Conservation (phyloP, 305 asterid genomes). For the Ilex paraguariensis region DNA sequence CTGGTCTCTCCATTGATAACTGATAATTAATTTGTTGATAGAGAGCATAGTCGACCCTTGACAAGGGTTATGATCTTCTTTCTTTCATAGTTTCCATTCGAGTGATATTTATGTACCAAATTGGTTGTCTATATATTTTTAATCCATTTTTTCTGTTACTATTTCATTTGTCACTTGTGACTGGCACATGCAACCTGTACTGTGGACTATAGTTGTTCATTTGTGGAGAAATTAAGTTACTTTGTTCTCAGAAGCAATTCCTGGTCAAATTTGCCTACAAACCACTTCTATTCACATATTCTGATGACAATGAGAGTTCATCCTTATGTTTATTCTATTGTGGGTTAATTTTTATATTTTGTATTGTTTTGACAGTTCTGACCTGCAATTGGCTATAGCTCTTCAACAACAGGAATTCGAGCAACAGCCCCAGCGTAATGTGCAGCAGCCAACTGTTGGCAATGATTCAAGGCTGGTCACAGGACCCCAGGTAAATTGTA, state of each 20-base stretch:
- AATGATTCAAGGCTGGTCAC: constrained; percentile 55
- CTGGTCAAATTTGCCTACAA: too few relatives aligned
- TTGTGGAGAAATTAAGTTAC: too few relatives aligned
- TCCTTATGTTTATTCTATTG: constrained; percentile 4
- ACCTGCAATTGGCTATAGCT: constrained; percentile 86
- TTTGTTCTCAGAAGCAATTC: too few relatives aligned
- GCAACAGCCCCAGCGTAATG: constrained; percentile 45
- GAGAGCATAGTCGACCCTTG: not conserved
- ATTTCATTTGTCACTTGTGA: not conserved
- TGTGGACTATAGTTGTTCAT: too few relatives aligned
- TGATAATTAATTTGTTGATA: too few relatives aligned
- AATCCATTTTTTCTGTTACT: constrained; percentile 3
- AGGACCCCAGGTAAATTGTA: constrained; percentile 69
- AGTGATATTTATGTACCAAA: not conserved
- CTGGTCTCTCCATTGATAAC: not conserved
- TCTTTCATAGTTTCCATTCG: not conserved
- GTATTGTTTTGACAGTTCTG: constrained; percentile 56
- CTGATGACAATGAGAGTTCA: too few relatives aligned
- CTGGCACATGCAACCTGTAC: too few relatives aligned
- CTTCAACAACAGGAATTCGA: constrained; percentile 97
- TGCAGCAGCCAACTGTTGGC: constrained; percentile 38
- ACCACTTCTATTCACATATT: not conserved
- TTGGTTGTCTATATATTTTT: not conserved
- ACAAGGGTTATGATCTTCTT: not conserved
- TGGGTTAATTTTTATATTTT: constrained; percentile 5